phyloP scores from a whole-genome alignment of 805 yeast species.

The Sugiyamaella mastotermitis region DNA sequence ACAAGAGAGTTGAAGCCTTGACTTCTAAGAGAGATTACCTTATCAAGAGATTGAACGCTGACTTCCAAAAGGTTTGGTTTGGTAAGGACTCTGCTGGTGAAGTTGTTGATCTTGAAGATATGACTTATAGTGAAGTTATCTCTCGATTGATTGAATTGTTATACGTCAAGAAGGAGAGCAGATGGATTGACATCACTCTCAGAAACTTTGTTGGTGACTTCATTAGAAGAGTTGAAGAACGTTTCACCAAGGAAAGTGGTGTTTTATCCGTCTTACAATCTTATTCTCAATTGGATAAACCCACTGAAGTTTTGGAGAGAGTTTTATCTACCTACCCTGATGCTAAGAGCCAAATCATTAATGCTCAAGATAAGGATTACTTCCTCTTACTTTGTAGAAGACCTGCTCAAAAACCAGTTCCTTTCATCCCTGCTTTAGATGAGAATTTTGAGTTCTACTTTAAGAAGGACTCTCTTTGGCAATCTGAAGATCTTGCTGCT shows the following conservation, averaged over 20 bases:
- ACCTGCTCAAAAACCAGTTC: conserved; percentile 94
- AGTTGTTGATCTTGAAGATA: conserved; percentile 85
- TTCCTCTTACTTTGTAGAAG: conserved; percentile 77
- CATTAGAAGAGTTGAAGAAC: conserved; percentile 94
- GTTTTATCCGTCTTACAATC: conserved; percentile 65
- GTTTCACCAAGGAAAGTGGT: conserved; percentile 56
- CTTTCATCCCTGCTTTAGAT: conserved; percentile 92
- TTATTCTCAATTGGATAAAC: conserved; percentile 60
- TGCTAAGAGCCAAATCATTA: conserved; percentile 75
- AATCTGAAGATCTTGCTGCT: conserved; percentile 93
- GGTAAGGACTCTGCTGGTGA: conserved; percentile 67
- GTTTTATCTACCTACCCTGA: conserved; percentile 66
- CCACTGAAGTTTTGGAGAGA: conserved; percentile 51
- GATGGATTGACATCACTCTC: conserved; percentile 86
- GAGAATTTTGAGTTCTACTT: conserved; percentile 92
- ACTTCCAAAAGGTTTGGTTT: conserved; percentile 98
- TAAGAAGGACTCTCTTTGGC: conserved; percentile 99
- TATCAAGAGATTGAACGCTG: conserved; percentile 79
- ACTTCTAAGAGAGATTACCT: conserved; percentile 80
- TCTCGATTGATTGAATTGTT: conserved; percentile 80
- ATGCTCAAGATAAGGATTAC: conserved; percentile 92
- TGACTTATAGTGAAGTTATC: conserved; percentile 93
- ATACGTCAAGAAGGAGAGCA: conserved; percentile 67
- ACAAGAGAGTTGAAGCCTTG: conserved; percentile 70
- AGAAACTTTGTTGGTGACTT: conserved; percentile 82